Percentiles rank a stretch among this genome's conserved stretches.
phyloP scores from a whole-genome alignment of 768 basidiomycete species.

The Russula abietina region DNA sequence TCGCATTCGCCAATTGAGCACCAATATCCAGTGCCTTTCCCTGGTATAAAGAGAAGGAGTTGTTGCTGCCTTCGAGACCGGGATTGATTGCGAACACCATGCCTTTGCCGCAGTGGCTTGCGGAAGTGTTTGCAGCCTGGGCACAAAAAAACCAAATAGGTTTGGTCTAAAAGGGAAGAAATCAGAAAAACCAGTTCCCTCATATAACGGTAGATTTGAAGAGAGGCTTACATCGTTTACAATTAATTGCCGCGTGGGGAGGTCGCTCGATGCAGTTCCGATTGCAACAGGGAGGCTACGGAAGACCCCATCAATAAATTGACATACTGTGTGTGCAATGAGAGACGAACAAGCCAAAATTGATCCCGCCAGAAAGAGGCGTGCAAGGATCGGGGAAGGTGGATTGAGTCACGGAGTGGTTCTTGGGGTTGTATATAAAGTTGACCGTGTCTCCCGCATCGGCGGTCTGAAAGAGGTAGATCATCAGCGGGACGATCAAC shows the following conservation, averaged over 20 bases:
- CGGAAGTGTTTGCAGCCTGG: constrained; percentile 20
- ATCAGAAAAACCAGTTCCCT: not conserved
- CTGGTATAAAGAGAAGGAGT: constrained; percentile 13
- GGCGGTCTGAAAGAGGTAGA: constrained; percentile 12
- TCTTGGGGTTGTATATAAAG: constrained; percentile 30
- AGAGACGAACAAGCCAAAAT: constrained; percentile 31
- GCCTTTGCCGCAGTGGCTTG: constrained; percentile 25
- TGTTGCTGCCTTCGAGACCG: not conserved
- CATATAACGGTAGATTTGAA: not conserved
- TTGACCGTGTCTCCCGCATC: constrained; percentile 25
- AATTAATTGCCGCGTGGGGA: constrained; percentile 21
- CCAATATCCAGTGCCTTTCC: constrained; percentile 4
- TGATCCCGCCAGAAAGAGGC: constrained; percentile 25
- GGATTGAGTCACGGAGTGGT: constrained; percentile 32
- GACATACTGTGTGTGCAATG: not conserved
- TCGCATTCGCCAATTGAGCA: not conserved
- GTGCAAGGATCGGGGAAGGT: constrained; percentile 30
- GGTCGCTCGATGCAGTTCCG: constrained; percentile 4
- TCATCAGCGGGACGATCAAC: not conserved
- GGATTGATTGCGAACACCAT: constrained; percentile 33
- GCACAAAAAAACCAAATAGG: constrained; percentile 30
- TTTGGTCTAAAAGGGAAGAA: constrained; percentile 7
- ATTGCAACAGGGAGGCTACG: constrained; percentile 28
- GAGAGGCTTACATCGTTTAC: constrained; percentile 26
- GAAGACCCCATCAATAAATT: not conserved